A percentile compares a stretch with the other conserved stretches of the same genome.
phyloP scores from a whole-genome alignment of 495 filamentous ascomycete species.

The Rhypophila decipiens region DNA sequence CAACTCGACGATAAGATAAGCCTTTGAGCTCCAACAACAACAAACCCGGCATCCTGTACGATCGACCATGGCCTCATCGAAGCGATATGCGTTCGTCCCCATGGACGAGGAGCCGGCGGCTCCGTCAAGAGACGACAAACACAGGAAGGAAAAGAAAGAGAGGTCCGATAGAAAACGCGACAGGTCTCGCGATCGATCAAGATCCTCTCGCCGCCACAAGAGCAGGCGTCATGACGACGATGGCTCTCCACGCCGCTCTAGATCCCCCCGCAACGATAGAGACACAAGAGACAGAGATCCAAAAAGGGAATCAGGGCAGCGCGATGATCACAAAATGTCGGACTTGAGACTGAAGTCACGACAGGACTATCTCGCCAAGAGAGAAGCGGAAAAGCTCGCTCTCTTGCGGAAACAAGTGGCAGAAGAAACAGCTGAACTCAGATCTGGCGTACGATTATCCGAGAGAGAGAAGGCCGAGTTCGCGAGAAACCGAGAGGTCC shows the following conservation, averaged over 20 bases:
- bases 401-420: constrained; percentile 85
- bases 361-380: constrained; percentile 89
- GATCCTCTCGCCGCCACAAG: constrained; percentile 25
- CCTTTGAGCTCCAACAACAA: no score
- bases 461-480: constrained; percentile 84
- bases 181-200: constrained; percentile 28
- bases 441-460: constrained; percentile 68
- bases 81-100: constrained; percentile 73
- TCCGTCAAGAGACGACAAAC: constrained; percentile 41
- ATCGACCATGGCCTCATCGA: constrained; percentile 42
- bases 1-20: no score
- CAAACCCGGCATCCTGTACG: no score
- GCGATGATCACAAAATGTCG: constrained; percentile 51
- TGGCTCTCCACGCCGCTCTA: constrained; percentile 19
- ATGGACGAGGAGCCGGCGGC: constrained; percentile 70
- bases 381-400: constrained; percentile 77
- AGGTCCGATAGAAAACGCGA: constrained; percentile 45
- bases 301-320: constrained; percentile 9
- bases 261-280: constrained; percentile 13
- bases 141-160: constrained; percentile 45
- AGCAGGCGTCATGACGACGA: constrained; percentile 23
- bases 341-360: constrained; percentile 77
- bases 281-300: background rate
- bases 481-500: constrained; percentile 77
- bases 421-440: constrained; percentile 79